phyloP scores from a whole-genome alignment of 306 rosid species.

The Quercus parvula region DNA sequence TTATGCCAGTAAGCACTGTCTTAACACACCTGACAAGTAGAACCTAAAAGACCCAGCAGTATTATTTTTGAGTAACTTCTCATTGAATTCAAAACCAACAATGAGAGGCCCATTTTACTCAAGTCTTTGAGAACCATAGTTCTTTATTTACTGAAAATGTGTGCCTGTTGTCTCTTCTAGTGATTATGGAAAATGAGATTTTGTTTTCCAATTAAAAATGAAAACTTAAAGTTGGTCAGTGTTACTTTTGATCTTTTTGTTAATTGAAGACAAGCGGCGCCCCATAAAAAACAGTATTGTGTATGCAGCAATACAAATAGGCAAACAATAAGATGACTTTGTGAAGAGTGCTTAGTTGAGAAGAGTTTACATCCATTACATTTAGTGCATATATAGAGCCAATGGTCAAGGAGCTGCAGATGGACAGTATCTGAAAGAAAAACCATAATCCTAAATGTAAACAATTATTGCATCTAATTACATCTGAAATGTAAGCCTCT shows the following conservation, averaged over 20 bases:
- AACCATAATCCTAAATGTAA: background rate
- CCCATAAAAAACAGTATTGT: background rate
- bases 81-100: background rate
- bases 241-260: background rate
- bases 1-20: constrained; percentile 4
- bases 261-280: background rate
- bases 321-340: background rate
- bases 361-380: background rate
- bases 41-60: background rate
- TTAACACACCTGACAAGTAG: background rate
- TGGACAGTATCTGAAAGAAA: background rate
- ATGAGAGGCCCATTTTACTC: background rate
- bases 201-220: background rate
- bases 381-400: background rate
- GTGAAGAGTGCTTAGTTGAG: background rate
- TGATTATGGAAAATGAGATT: background rate
- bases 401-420: background rate
- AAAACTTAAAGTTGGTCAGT: background rate
- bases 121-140: background rate
- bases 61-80: background rate
- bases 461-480: background rate
- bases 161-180: background rate
- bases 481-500: background rate
- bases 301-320: background rate
- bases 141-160: background rate